phyloP scores from a whole-genome alignment of 768 basidiomycete genomes.

The Tubosaeta sp. region DNA sequence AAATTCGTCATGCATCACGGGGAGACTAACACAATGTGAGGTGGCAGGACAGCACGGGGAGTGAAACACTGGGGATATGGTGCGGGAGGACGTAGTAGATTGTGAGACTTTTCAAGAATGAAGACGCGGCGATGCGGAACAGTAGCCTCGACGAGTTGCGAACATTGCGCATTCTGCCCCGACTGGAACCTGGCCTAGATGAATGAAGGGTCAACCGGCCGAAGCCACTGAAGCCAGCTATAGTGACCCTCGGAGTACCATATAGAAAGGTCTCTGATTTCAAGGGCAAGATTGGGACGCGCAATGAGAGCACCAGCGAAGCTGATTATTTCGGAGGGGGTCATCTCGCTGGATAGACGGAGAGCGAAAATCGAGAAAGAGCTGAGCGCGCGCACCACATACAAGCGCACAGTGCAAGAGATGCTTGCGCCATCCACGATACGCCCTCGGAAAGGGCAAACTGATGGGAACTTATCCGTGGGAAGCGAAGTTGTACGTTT shows the following conservation, averaged over 20 bases:
- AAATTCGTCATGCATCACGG: no score
- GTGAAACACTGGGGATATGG: background rate
- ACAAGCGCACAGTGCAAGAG: no score
- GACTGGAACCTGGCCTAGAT: background rate
- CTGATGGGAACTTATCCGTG: no score
- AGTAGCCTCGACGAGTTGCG: background rate
- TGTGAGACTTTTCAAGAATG: conserved; percentile 6
- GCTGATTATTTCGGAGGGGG: conserved; percentile 1
- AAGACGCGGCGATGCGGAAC: conserved; percentile 3
- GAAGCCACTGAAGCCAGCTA: background rate
- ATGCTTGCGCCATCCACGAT: no score
- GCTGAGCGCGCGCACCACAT: no score
- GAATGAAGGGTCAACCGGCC: no score
- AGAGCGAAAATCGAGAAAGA: conserved; percentile 7
- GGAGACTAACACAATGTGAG: conserved; percentile 1
- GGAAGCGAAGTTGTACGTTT: no score
- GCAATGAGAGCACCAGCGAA: background rate
- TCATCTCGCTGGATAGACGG: background rate
- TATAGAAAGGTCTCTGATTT: conserved; percentile 7
- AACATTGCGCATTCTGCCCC: no score
- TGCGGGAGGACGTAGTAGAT: background rate
- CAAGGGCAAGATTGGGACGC: background rate
- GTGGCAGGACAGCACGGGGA: background rate
- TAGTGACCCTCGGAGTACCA: conserved; percentile 4
- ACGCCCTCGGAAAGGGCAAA: no score